phyloP scores from a whole-genome alignment of 2,329 filamentous ascomycete genomes.

The Davidsoniella australis region DNA sequence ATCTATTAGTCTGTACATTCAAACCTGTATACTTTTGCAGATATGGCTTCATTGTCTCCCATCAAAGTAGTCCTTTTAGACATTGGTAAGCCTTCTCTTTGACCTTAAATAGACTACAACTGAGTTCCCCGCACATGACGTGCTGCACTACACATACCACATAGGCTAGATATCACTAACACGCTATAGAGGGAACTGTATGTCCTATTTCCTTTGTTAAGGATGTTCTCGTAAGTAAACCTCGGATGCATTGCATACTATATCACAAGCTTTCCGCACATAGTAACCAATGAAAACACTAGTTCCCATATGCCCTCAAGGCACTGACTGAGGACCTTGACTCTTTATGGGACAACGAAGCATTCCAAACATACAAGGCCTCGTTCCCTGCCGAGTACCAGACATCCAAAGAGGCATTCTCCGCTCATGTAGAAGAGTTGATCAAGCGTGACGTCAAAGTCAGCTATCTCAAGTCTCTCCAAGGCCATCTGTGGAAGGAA shows the following conservation, averaged over 20 bases:
- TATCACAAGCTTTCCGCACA: neutral
- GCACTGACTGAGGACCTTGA: constrained; percentile 47
- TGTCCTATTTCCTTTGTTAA: constrained; percentile 75
- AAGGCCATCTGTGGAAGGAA: constrained; percentile 61
- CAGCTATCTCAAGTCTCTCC: constrained; percentile 60
- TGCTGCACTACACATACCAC: neutral
- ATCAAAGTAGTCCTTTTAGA: constrained; percentile 37
- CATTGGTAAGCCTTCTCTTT: constrained; percentile 32
- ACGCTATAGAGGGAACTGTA: constrained; percentile 53
- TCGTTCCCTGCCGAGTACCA: constrained; percentile 53
- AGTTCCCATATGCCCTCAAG: constrained; percentile 65
- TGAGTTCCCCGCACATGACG: neutral
- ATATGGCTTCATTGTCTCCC: constrained; percentile 2
- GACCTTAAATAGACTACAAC: too few relatives aligned
- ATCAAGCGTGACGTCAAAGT: constrained; percentile 57
- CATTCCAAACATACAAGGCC: constrained; percentile 49
- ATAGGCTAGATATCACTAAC: neutral
- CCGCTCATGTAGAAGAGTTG: constrained; percentile 52
- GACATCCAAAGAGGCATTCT: constrained; percentile 39
- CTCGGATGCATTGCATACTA: neutral
- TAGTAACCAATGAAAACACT: neutral
- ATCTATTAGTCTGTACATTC: neutral
- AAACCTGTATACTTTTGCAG: neutral
- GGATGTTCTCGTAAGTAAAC: constrained; percentile 54
- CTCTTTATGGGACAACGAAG: constrained; percentile 46